Evolutionary conservation across 495 filamentous ascomycete genomes (phyloP).

Genomic region (Penicillium cinerascens): DNA sequence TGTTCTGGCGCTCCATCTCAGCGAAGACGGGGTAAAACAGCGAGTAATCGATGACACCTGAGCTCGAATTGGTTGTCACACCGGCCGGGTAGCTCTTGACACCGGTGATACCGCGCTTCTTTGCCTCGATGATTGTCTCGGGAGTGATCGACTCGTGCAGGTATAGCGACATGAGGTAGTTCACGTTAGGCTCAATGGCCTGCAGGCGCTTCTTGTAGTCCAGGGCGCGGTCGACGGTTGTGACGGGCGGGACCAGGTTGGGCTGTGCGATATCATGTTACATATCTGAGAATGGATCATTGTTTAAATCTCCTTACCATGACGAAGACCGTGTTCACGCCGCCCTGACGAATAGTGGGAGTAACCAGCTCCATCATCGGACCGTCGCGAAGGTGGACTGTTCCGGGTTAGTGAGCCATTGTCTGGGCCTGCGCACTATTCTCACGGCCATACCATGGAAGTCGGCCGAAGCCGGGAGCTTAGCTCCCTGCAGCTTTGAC

Average conservation of each 20-base stretch:
- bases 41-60: constrained; percentile 72
- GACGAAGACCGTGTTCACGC: constrained; percentile 77
- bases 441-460: constrained; percentile 54
- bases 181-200: constrained; percentile 66
- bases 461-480: constrained; percentile 71
- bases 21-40: constrained; percentile 73
- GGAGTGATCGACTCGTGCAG: constrained; percentile 75
- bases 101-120: constrained; percentile 46
- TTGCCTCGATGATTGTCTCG: constrained; percentile 71
- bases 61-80: constrained; percentile 78
- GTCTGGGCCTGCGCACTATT: background rate
- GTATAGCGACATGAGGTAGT: constrained; percentile 87
- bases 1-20: constrained; percentile 66
- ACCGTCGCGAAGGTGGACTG: constrained; percentile 71
- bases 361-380: constrained; percentile 80
- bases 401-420: constrained; percentile 7
- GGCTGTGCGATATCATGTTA: constrained; percentile 40
- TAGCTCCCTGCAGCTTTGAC: constrained; percentile 39
- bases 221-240: constrained; percentile 68
- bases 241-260: constrained; percentile 72
- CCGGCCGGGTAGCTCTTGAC: constrained; percentile 63
- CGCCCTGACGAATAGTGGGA: constrained; percentile 67
- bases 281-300: constrained; percentile 4
- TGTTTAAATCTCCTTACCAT: constrained; percentile 53
- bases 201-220: constrained; percentile 67